phyloP scores from a whole-genome alignment of 805 yeast species.

The Jamesozyma jinghongensis region DNA sequence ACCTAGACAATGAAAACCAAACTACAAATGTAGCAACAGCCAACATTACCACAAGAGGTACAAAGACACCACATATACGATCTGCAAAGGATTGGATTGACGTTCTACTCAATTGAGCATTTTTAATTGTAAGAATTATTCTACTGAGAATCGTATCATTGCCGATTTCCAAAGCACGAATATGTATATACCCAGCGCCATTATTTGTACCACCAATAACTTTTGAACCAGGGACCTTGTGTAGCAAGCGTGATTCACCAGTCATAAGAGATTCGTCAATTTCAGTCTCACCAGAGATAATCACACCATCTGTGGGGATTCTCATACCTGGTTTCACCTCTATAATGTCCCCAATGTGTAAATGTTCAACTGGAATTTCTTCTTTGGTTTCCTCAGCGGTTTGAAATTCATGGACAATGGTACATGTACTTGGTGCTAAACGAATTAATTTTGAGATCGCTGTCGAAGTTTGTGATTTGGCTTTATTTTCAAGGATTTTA shows the following conservation, averaged over 20 bases:
- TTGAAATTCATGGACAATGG: conserved; percentile 36
- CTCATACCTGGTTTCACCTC: conserved; percentile 77
- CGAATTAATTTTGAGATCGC: conserved; percentile 77
- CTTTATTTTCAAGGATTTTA: conserved; percentile 82
- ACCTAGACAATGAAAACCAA: conserved; percentile 38
- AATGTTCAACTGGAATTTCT: conserved; percentile 58
- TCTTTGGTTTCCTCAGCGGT: not conserved
- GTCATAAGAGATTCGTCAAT: conserved; percentile 85
- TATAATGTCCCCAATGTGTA: conserved; percentile 71
- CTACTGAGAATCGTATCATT: conserved; percentile 79
- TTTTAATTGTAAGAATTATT: conserved; percentile 75
- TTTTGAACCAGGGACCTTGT: conserved; percentile 47
- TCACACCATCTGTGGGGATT: conserved; percentile 85
- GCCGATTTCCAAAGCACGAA: conserved; percentile 65
- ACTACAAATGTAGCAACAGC: conserved; percentile 55
- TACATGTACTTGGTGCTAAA: conserved; percentile 69
- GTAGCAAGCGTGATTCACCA: conserved; percentile 79
- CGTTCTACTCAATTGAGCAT: conserved; percentile 81
- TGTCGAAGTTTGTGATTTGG: conserved; percentile 87
- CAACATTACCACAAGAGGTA: conserved; percentile 58
- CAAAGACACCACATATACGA: conserved; percentile 73
- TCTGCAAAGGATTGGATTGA: conserved; percentile 91
- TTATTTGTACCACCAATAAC: conserved; percentile 91
- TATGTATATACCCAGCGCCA: conserved; percentile 61
- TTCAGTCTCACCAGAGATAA: conserved; percentile 70